Conservation (phyloP, 2,329 filamentous ascomycete species). For the Lecanoromycetidae sp. region DNA sequence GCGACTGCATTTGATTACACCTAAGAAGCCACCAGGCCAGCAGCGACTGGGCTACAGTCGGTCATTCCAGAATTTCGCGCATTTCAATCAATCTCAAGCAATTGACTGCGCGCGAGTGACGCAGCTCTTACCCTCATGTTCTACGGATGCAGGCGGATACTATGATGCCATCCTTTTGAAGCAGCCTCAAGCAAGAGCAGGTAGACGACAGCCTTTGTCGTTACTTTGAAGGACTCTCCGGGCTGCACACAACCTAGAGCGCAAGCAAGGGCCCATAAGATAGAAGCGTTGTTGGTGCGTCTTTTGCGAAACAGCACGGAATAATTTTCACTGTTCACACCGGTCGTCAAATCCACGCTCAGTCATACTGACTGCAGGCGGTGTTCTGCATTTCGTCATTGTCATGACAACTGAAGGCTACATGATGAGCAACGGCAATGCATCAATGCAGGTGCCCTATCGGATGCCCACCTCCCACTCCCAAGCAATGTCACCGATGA, state of each 20-base stretch:
- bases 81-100: neutral
- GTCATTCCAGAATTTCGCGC: neutral
- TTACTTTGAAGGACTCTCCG: too few species aligned
- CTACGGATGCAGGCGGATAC: neutral
- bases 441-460: constrained; percentile 6
- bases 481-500: constrained; percentile 17
- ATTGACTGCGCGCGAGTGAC: neutral
- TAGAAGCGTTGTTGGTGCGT: neutral
- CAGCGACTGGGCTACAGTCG: neutral
- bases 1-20: neutral
- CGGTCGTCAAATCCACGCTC: neutral
- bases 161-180: constrained; percentile 1
- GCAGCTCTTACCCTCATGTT: neutral
- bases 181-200: neutral
- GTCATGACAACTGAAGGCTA: constrained; percentile 8
- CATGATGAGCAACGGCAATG: constrained; percentile 12
- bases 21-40: neutral
- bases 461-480: constrained; percentile 16
- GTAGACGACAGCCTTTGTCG: neutral
- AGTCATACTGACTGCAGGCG: neutral
- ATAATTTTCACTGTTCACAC: neutral
- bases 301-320: too few species aligned
- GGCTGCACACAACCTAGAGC: neutral
- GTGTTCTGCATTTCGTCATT: neutral
- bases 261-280: neutral